Percentiles rank a stretch among this genome's conserved stretches.
phyloP scores from a whole-genome alignment of 345 rosid genomes.

The Laguncularia racemosa region DNA sequence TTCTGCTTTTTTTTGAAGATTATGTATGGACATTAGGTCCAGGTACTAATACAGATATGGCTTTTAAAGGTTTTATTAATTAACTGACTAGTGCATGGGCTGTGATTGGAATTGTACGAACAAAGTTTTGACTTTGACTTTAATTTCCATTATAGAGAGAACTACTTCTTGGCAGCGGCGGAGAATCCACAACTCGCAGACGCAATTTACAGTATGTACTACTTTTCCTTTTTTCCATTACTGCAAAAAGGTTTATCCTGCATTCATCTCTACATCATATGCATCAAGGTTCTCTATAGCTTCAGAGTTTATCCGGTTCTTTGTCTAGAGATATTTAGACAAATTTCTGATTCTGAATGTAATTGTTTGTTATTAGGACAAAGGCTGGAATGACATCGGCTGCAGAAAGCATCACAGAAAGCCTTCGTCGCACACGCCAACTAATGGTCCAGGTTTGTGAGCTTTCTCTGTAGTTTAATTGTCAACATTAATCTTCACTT shows the following conservation, averaged over 20 bases:
- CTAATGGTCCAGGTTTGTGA: conserved; percentile 85
- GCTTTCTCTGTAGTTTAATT: background rate
- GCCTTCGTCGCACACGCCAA: conserved; percentile 90
- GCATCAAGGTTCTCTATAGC: too few species aligned
- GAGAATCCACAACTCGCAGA: conserved; percentile 79
- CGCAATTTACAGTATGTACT: conserved; percentile 77
- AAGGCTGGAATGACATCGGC: conserved; percentile 95
- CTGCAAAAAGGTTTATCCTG: too few species aligned
- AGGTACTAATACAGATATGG: background rate
- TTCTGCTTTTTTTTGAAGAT: background rate
- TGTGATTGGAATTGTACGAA: too few species aligned
- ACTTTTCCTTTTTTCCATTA: background rate
- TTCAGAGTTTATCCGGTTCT: too few species aligned
- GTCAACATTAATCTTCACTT: too few species aligned
- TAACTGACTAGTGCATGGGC: too few species aligned
- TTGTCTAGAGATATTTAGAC: too few species aligned
- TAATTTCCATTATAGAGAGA: conserved; percentile 48
- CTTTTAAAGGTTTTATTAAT: background rate
- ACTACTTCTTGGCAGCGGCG: conserved; percentile 92
- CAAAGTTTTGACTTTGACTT: background rate
- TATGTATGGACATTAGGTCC: background rate
- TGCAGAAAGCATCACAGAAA: conserved; percentile 95
- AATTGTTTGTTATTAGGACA: conserved; percentile 35
- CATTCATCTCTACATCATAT: background rate
- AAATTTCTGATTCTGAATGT: too few species aligned